These are phyloP conservation scores for Colletotrichum simmondsii DNA, from an alignment of 2,329 filamentous ascomycete genomes.

Conservation along the genomic window DNA sequence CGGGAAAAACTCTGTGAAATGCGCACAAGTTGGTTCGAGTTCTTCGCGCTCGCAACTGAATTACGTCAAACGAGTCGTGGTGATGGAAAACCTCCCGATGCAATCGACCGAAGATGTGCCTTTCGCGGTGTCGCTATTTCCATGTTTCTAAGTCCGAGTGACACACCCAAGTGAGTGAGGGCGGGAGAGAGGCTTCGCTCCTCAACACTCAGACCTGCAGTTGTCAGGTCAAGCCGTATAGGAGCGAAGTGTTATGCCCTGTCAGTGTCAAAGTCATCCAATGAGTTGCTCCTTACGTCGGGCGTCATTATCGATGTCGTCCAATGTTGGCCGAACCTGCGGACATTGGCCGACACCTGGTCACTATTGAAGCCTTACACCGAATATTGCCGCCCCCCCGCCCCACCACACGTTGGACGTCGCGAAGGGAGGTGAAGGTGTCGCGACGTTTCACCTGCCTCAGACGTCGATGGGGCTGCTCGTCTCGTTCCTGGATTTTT, in stretches of 20 bases:
- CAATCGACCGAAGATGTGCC: not conserved
- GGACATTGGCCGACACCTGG: not conserved
- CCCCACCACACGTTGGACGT: not conserved
- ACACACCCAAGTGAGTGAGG: not conserved
- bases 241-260: not conserved
- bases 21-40: not conserved
- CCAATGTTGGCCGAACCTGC: not conserved
- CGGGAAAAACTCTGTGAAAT: not conserved
- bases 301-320: not conserved
- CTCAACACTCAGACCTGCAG: not conserved
- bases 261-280: not conserved
- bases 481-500: not conserved
- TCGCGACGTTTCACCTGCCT: conserved; percentile 27
- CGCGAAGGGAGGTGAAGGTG: conserved; percentile 2
- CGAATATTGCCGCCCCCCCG: not conserved
- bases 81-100: not conserved
- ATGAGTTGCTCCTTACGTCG: not conserved
- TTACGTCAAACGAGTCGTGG: not conserved
- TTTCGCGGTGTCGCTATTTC: not conserved
- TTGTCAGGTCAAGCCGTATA: not conserved
- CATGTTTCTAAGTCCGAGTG: not conserved
- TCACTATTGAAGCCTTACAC: not conserved
- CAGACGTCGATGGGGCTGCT: conserved; percentile 9
- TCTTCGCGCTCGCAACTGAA: not conserved
- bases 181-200: not conserved